These are phyloP conservation scores for Cardamine occulta DNA, from an alignment of 345 rosid genomes.

Conservation along the genomic window DNA sequence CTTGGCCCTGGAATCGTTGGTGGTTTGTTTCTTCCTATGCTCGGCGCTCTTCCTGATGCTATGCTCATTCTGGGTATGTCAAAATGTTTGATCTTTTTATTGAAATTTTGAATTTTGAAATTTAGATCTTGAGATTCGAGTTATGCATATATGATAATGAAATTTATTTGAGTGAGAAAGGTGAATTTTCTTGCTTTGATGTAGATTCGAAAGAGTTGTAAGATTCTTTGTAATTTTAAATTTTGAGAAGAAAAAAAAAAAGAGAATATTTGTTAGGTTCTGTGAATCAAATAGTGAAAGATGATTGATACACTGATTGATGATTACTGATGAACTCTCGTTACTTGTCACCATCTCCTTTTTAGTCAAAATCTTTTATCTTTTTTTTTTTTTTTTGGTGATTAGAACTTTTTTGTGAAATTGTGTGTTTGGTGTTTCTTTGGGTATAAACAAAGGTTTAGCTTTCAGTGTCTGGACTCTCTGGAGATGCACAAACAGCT, in stretches of 20 bases:
- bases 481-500: conserved; percentile 69
- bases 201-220: not conserved
- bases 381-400: not conserved
- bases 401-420: not conserved
- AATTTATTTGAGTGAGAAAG: not conserved
- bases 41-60: conserved; percentile 98
- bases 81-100: not conserved
- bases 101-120: not conserved
- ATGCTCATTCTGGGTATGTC: conserved; percentile 87
- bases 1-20: conserved; percentile 95
- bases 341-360: conserved; percentile 5
- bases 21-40: conserved; percentile 88
- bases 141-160: not conserved
- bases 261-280: conserved; percentile 24
- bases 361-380: not conserved
- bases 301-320: conserved; percentile 9
- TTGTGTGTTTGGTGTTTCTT: conserved; percentile 2
- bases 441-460: not conserved
- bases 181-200: not conserved
- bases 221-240: not conserved
- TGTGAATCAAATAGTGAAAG: conserved; percentile 8
- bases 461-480: conserved; percentile 75
- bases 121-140: conserved; percentile 4
- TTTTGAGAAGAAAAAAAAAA: conserved; percentile 2
- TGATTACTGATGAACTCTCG: not conserved